A percentile compares a stretch with the other conserved stretches of the same genome.
These are phyloP conservation scores for Punica granatum DNA, from an alignment of 345 rosid species.

Conservation along the genomic window DNA sequence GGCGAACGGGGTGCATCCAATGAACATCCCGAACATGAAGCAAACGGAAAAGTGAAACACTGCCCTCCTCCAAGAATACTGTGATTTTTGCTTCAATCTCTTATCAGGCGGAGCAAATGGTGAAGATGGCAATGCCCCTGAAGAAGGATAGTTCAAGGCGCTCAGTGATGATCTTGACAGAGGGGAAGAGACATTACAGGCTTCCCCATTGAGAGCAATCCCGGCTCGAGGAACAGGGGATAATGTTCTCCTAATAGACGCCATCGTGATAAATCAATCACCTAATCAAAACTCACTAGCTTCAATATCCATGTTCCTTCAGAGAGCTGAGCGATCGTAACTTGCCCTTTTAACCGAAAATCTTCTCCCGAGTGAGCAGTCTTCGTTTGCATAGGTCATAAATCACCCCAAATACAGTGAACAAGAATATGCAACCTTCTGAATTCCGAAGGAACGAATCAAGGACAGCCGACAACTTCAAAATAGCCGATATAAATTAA, in stretches of 20 bases:
- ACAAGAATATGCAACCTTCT: not conserved
- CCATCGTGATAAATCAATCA: constrained; percentile 29
- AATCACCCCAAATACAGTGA: not conserved
- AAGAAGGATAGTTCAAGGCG: constrained; percentile 22
- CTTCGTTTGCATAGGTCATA: not conserved
- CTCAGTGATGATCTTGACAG: constrained; percentile 38
- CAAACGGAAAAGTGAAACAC: constrained; percentile 38
- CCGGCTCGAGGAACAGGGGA: constrained; percentile 50
- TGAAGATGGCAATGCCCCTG: constrained; percentile 33
- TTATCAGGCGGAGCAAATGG: constrained; percentile 27
- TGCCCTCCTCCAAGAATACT: constrained; percentile 39
- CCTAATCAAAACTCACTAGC: not conserved
- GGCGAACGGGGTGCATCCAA: constrained; percentile 39
- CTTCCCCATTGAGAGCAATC: constrained; percentile 33
- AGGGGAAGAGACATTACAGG: constrained; percentile 45
- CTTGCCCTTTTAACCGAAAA: not conserved
- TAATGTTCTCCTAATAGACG: constrained; percentile 53
- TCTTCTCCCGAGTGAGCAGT: not conserved
- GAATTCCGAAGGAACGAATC: not conserved
- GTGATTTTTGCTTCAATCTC: constrained; percentile 39
- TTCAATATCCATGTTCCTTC: not conserved
- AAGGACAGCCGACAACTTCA: not conserved
- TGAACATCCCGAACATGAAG: constrained; percentile 40
- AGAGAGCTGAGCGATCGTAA: not conserved
- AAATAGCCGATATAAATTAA: not conserved